Evolutionary conservation across 208 protist genomes (phyloP), one percentile per base, ranked within the genome.

Genomic region (Acanthamoeba castellanii): DNA sequence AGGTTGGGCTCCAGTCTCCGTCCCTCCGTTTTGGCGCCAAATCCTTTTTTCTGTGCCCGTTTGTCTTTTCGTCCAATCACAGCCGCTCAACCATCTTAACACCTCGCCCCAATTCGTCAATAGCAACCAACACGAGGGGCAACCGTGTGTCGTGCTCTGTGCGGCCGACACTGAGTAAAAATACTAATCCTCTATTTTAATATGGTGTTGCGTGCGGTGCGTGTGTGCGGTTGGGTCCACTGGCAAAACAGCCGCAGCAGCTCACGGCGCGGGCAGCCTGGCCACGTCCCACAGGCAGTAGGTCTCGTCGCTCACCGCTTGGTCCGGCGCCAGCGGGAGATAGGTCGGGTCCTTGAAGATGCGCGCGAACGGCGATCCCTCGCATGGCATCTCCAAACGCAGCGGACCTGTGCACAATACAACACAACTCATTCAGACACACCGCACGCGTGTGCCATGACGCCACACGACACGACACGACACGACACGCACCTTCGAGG

Each of bases 11-110:
- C 27, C 20, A 34, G 27, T 1, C 14, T 70, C 64, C 64, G 64
- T 70, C 64, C 64, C 64, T 70, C 64, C 64, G 64, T 32, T 52
- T 70, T 70, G 64, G 64, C 64, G 64, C 64, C 64, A 70, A 70
- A 34, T 1, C 64, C 1, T 5, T 7, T 34, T 2, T 52, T 4
- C 3, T 27, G 64, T 32, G 64, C 6, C 64, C 64, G 32, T 70
- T 34, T 64, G 20, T 52, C 47, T 14, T 22, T 14, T 61, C 50
- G 55, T 22, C 55, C 55, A 61, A 61, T 61, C 55, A 22, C 5
- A 3, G 55, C 55, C 16, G 9, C 2, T 4, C 9, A 4, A 61
- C 55, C 55, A 70, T 27, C 27, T 57, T 7, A 16, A 57, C 16
- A 57, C 7, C 16, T 16, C 52, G 52, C 11, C 52, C 52, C 52